Conservation (phyloP, 495 filamentous ascomycete species). For the Trichoderma erinaceum region DNA sequence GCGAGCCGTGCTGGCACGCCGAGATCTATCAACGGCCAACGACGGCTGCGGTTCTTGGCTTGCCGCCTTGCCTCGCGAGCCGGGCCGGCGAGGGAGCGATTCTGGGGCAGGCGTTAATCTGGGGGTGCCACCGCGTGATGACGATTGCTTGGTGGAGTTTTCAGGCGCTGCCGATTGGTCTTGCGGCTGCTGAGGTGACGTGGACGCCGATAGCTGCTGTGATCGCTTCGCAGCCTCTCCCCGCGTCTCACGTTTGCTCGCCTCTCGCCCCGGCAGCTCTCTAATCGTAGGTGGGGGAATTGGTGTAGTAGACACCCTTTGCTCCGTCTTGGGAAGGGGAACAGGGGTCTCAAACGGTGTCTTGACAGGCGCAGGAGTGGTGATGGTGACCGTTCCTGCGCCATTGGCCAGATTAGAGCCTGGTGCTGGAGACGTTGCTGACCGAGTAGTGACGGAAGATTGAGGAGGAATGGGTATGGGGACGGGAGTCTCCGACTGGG, state of each 20-base stretch:
- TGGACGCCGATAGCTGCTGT: conserved; percentile 11
- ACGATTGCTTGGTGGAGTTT: neutral
- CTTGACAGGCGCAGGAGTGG: conserved; percentile 24
- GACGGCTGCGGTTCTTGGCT: conserved; percentile 43
- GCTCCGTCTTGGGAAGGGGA: conserved; percentile 20
- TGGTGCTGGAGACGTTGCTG: conserved; percentile 24
- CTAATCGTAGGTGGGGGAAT: conserved; percentile 29
- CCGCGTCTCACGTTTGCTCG: conserved; percentile 15
- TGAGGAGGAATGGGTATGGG: conserved; percentile 27
- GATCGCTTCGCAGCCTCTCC: conserved; percentile 17
- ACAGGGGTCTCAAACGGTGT: conserved; percentile 28
- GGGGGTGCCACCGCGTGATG: conserved; percentile 16
- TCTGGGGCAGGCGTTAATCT: conserved; percentile 9
- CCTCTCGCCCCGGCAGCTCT: conserved; percentile 12
- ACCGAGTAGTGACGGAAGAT: conserved; percentile 25
- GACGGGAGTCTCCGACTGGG: conserved; percentile 40
- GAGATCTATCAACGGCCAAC: conserved; percentile 45
- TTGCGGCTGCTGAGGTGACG: neutral
- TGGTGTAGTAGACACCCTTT: conserved; percentile 28
- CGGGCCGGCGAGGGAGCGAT: conserved; percentile 30
- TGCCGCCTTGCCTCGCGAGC: conserved; percentile 42
- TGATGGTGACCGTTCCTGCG: neutral
- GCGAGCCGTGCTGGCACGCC: conserved; percentile 50
- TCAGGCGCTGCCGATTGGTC: neutral
- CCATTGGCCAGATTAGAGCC: conserved; percentile 16